Evolutionary conservation across 805 yeast species (phyloP).

Genomic region (Cyberlindnera mississippiensis): DNA sequence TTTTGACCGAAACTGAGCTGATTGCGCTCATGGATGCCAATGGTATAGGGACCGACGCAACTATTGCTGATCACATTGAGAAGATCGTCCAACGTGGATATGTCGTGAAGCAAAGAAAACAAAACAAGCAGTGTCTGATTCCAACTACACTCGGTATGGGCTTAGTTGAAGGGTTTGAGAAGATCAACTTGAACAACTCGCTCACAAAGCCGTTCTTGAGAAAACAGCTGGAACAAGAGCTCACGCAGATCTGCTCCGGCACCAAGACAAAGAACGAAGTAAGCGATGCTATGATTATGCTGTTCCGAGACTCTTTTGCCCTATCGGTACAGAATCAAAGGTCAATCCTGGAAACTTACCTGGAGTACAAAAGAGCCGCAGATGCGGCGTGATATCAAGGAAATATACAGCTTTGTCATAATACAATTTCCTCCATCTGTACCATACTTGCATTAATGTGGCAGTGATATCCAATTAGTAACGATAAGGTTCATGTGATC

Average conservation of each 20-base stretch:
- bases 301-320: slow-evolving; percentile 61
- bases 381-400: slow-evolving; percentile 8
- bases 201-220: slow-evolving; percentile 88
- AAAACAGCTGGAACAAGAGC: slow-evolving; percentile 63
- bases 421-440: no score
- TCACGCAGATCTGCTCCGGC: slow-evolving; percentile 70
- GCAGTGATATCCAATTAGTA: no score
- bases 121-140: slow-evolving; percentile 43
- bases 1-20: slow-evolving; percentile 87
- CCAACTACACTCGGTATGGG: slow-evolving; percentile 88
- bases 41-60: slow-evolving; percentile 98
- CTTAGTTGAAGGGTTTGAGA: slow-evolving; percentile 82
- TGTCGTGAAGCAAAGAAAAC: slow-evolving; percentile 41
- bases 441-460: no score
- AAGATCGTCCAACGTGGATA: slow-evolving; percentile 70
- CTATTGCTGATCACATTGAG: slow-evolving; percentile 96
- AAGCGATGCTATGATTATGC: slow-evolving; percentile 45
- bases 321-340: slow-evolving; percentile 40
- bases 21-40: slow-evolving; percentile 93
- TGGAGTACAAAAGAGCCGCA: slow-evolving; percentile 16
- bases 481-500: no score
- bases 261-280: slow-evolving; percentile 48
- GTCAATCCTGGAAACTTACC: slow-evolving; percentile 33
- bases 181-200: slow-evolving; percentile 67
- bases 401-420: no score